A percentile compares a stretch with the other conserved stretches of the same genome.
Conservation (phyloP, 192 early-diverging fungal species). For the Chytriomyces confervae region DNA sequence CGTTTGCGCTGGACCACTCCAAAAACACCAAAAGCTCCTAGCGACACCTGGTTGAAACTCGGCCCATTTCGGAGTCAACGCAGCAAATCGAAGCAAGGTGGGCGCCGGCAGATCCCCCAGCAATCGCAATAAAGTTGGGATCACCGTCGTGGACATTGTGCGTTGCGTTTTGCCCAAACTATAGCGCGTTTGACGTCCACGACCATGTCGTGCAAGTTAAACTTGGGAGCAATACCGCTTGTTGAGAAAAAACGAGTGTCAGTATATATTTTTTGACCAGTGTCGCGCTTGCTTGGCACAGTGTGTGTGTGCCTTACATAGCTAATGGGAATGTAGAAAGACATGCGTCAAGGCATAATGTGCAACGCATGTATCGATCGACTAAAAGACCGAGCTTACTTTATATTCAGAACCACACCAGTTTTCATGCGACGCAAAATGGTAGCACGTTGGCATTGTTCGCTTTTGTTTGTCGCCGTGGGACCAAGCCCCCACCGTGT, state of each 20-base stretch:
- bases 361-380: no score
- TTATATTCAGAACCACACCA: constrained; percentile 69
- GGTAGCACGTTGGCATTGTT: constrained; percentile 43
- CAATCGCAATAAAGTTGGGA: constrained; percentile 64
- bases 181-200: constrained; percentile 73
- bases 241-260: not conserved
- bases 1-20: no score
- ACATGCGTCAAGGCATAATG: no score
- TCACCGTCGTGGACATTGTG: constrained; percentile 68
- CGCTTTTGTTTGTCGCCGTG: constrained; percentile 57
- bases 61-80: constrained; percentile 55
- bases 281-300: no score
- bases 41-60: constrained; percentile 45
- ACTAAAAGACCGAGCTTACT: constrained; percentile 38
- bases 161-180: constrained; percentile 69
- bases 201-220: constrained; percentile 62
- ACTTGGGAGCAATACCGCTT: constrained; percentile 50
- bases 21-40: constrained; percentile 59
- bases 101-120: constrained; percentile 62
- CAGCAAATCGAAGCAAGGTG: constrained; percentile 61
- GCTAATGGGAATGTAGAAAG: not conserved
- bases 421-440: constrained; percentile 51
- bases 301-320: not conserved
- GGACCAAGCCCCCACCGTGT: constrained; percentile 70
- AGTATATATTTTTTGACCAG: no score